Conservation (phyloP, 2,329 filamentous ascomycete species). For the Zymoseptoria passerinii region DNA sequence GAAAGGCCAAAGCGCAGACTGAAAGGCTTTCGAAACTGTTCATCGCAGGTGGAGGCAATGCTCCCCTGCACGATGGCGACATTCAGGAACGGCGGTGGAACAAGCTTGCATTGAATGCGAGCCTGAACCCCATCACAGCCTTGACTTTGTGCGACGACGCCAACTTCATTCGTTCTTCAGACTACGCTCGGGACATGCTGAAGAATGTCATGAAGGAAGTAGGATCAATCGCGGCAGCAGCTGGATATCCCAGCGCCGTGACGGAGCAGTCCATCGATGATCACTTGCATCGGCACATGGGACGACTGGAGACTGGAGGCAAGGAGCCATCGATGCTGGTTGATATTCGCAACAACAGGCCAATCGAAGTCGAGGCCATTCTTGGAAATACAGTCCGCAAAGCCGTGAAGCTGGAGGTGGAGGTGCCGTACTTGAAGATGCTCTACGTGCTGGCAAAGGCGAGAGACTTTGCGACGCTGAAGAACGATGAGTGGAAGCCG, state of each 20-base stretch:
- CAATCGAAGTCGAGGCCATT: conserved; percentile 45
- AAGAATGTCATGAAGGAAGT: conserved; percentile 41
- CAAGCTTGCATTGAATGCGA: conserved; percentile 53
- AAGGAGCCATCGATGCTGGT: conserved; percentile 45
- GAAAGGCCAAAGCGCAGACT: conserved; percentile 8
- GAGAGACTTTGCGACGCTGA: conserved; percentile 12
- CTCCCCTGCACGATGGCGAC: conserved; percentile 41
- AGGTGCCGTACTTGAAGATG: conserved; percentile 33
- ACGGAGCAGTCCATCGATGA: conserved; percentile 32
- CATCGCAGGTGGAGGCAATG: conserved; percentile 36
- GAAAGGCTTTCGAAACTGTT: conserved; percentile 18
- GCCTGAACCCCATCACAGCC: conserved; percentile 53
- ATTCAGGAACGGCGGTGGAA: conserved; percentile 51
- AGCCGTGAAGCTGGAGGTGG: conserved; percentile 33
- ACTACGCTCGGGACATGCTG: conserved; percentile 32
- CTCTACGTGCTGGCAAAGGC: conserved; percentile 38
- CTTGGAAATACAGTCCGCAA: conserved; percentile 39
- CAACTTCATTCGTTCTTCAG: conserved; percentile 40
- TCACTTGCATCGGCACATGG: conserved; percentile 34
- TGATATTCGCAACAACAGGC: conserved; percentile 36
- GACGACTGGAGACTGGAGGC: conserved; percentile 33
- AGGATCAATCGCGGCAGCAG: conserved; percentile 32
- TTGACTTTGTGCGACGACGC: conserved; percentile 48
- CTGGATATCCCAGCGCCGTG: conserved; percentile 32
- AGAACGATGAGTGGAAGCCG: conserved; percentile 11